Evolutionary conservation across 2,329 filamentous ascomycete species (phyloP).

Genomic region (Boeremia lycopersici): DNA sequence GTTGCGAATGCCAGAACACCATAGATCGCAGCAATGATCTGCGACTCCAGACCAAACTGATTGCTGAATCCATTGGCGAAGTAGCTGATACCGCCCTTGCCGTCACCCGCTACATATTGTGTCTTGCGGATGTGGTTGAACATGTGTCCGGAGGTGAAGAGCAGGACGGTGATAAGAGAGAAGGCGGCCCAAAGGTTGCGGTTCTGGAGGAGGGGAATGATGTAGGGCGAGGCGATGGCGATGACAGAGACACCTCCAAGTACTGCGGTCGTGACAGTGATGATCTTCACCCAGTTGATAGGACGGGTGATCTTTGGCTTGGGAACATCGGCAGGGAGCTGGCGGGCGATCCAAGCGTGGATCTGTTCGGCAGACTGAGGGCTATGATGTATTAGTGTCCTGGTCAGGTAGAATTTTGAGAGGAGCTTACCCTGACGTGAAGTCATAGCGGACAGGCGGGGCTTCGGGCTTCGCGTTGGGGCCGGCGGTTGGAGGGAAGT

Average conservation of each 20-base stretch:
- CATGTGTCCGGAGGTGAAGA: constrained; percentile 98
- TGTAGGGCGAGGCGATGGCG: constrained; percentile 75
- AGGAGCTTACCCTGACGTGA: constrained; percentile 71
- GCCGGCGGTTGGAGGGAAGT: constrained; percentile 85
- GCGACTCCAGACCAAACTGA: constrained; percentile 92
- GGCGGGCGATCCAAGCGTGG: constrained; percentile 77
- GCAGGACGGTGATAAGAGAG: constrained; percentile 84
- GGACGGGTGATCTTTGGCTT: constrained; percentile 81
- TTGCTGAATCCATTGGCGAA: constrained; percentile 92
- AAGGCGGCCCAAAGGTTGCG: constrained; percentile 93
- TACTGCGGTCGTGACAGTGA: constrained; percentile 69
- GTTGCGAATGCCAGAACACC: constrained; percentile 85
- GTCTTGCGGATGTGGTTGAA: constrained; percentile 98
- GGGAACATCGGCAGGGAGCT: constrained; percentile 70
- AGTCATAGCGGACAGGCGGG: constrained; percentile 82
- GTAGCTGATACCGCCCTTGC: constrained; percentile 84
- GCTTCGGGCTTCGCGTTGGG: constrained; percentile 73
- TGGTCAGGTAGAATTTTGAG: too few relatives aligned
- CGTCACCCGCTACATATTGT: constrained; percentile 86
- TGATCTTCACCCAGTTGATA: constrained; percentile 82
- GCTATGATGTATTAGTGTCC: constrained; percentile 51
- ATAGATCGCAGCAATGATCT: constrained; percentile 88
- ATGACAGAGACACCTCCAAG: constrained; percentile 72
- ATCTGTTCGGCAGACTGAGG: constrained; percentile 77
- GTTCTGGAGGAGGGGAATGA: constrained; percentile 83